phyloP scores from a whole-genome alignment of 495 filamentous ascomycete species.

The Penicillium desertorum region DNA sequence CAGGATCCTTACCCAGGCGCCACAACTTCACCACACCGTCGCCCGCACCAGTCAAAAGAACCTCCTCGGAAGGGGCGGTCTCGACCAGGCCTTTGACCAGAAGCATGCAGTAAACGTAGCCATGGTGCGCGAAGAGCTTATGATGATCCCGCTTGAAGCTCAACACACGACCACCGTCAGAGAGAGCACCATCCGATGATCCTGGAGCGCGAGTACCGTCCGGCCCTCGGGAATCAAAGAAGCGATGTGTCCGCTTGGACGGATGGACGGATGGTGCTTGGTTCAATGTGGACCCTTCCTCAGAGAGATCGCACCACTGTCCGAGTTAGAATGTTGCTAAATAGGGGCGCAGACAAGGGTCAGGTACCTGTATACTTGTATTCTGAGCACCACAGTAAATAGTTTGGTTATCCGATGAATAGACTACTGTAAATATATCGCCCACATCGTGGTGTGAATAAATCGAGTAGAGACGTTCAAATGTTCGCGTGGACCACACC shows the following conservation, averaged over 20 bases:
- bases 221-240: conserved; percentile 89
- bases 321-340: background rate
- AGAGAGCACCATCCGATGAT: conserved; percentile 40
- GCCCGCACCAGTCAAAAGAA: conserved; percentile 85
- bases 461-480: conserved; percentile 76
- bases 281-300: conserved; percentile 53
- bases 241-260: conserved; percentile 78
- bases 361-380: conserved; percentile 74
- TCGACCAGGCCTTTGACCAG: conserved; percentile 65
- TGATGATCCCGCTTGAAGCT: conserved; percentile 84
- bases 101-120: conserved; percentile 94
- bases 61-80: conserved; percentile 67
- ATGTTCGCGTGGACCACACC: conserved; percentile 65
- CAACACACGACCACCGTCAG: conserved; percentile 61
- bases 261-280: conserved; percentile 70
- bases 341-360: conserved; percentile 16
- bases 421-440: conserved; percentile 90
- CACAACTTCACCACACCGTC: conserved; percentile 93
- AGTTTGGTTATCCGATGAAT: conserved; percentile 73
- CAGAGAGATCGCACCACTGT: conserved; percentile 63
- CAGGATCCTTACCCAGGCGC: conserved; percentile 57
- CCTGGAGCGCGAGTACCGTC: conserved; percentile 76
- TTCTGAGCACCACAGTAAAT: conserved; percentile 94
- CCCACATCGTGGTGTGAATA: conserved; percentile 94
- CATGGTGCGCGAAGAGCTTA: conserved; percentile 86